Percentiles rank a stretch among this genome's conserved stretches.
Evolutionary conservation across 177 flowering plant species (phyloP).

Genomic region (Vitis hybrid): DNA sequence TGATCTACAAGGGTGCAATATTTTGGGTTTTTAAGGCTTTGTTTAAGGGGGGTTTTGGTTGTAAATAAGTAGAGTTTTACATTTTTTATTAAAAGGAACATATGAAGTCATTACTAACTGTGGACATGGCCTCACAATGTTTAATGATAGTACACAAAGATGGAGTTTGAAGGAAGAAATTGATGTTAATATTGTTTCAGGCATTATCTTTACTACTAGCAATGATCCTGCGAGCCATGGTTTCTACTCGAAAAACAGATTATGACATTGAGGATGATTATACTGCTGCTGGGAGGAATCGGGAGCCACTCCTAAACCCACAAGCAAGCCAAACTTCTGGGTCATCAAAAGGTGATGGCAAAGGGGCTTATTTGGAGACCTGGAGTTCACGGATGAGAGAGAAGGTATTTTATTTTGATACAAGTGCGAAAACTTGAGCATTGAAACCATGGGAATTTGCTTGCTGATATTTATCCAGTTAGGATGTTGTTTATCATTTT

Average conservation of each 20-base stretch:
- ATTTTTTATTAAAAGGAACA: too few relatives aligned
- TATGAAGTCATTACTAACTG: too few relatives aligned
- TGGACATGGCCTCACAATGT: too few relatives aligned
- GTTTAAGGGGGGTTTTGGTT: too few relatives aligned
- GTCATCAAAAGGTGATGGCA: slow-evolving; percentile 36
- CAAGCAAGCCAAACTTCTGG: slow-evolving; percentile 46
- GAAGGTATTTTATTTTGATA: slow-evolving; percentile 46
- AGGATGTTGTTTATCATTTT: not conserved
- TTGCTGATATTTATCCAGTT: not conserved
- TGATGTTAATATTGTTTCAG: slow-evolving; percentile 29
- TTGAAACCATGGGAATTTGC: slow-evolving; percentile 1
- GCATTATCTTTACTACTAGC: slow-evolving; percentile 60
- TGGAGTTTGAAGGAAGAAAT: too few relatives aligned
- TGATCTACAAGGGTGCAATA: too few relatives aligned
- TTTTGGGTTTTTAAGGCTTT: too few relatives aligned
- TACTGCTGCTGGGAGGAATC: slow-evolving; percentile 35
- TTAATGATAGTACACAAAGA: too few relatives aligned
- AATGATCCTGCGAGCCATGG: slow-evolving; percentile 58
- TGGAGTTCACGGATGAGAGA: slow-evolving; percentile 81
- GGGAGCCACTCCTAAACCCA: slow-evolving; percentile 63
- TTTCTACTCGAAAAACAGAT: slow-evolving; percentile 40
- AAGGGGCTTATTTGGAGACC: slow-evolving; percentile 44
- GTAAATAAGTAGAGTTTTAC: too few relatives aligned
- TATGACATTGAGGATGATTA: slow-evolving; percentile 59
- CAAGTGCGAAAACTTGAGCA: not conserved